Percentiles rank a stretch among this genome's conserved stretches.
These are phyloP conservation scores for Pleurotus ostreatus DNA, from an alignment of 768 basidiomycete genomes.

Conservation along the genomic window DNA sequence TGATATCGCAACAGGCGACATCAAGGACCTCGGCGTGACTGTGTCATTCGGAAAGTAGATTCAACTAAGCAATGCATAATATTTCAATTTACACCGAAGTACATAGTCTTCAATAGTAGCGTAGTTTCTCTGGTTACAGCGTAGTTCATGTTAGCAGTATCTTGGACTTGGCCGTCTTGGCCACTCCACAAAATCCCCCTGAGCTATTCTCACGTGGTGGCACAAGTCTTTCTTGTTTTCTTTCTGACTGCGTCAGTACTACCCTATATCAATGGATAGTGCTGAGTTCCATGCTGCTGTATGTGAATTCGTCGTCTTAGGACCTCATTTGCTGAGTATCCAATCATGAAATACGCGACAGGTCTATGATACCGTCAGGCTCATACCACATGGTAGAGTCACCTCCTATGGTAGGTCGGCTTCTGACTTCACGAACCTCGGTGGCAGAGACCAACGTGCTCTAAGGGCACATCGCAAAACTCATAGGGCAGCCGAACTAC, in stretches of 20 bases:
- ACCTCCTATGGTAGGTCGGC: background rate
- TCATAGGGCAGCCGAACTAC: conserved; percentile 76
- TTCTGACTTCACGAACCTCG: background rate
- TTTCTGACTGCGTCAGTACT: too few species aligned
- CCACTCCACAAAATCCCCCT: too few species aligned
- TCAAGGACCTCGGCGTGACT: background rate
- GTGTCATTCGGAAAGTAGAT: background rate
- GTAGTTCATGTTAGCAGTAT: too few species aligned
- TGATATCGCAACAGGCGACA: background rate
- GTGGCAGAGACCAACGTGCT: too few species aligned
- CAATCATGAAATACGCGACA: background rate
- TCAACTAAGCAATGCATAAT: too few species aligned
- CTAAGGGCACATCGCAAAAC: conserved; percentile 73
- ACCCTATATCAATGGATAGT: background rate
- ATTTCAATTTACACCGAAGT: too few species aligned
- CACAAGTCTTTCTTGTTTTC: too few species aligned
- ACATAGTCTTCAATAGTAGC: too few species aligned
- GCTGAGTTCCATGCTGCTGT: conserved; percentile 6
- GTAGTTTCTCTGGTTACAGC: too few species aligned
- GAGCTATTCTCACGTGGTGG: too few species aligned
- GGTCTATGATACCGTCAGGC: conserved; percentile 1
- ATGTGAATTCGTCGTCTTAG: background rate
- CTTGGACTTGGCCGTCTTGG: too few species aligned
- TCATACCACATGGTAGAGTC: background rate
- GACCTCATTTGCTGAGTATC: background rate